Evolutionary conservation across 2,329 filamentous ascomycete species (phyloP).

Genomic region (Fusarium brevicatenulatum): DNA sequence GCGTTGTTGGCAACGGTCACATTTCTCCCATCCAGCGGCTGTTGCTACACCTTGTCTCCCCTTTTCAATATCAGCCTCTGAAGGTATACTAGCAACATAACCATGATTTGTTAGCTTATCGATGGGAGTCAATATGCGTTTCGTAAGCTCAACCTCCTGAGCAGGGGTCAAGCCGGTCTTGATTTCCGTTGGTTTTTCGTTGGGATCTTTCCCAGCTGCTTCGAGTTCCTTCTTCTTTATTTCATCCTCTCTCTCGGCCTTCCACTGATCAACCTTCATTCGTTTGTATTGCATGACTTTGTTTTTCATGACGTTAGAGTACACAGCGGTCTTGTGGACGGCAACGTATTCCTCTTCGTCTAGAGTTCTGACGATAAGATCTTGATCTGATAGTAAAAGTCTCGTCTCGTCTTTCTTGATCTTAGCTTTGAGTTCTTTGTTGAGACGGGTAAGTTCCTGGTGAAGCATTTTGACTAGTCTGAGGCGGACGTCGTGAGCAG

Average conservation of each 20-base stretch:
- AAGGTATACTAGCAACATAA: conserved; percentile 78
- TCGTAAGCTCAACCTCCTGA: conserved; percentile 75
- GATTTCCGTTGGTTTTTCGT: conserved; percentile 61
- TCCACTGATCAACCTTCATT: conserved; percentile 79
- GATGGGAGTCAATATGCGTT: conserved; percentile 71
- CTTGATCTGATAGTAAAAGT: conserved; percentile 70
- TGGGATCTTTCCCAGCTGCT: conserved; percentile 46
- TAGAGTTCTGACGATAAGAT: conserved; percentile 73
- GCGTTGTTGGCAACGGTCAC: conserved; percentile 84
- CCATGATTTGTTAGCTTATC: conserved; percentile 72
- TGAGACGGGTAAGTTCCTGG: conserved; percentile 72
- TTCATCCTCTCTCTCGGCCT: conserved; percentile 62
- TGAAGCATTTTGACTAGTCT: conserved; percentile 72
- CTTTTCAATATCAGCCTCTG: conserved; percentile 70
- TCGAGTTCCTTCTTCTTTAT: conserved; percentile 50
- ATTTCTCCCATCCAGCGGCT: conserved; percentile 83
- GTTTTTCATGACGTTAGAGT: conserved; percentile 85
- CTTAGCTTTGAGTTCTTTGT: conserved; percentile 67
- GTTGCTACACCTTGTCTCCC: conserved; percentile 73
- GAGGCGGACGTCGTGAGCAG: conserved; percentile 65
- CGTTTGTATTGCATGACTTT: conserved; percentile 79
- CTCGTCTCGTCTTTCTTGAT: conserved; percentile 58
- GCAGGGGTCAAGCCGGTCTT: conserved; percentile 73
- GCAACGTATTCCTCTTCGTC: conserved; percentile 84
- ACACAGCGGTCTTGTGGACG: conserved; percentile 73